Base-by-base conservation (phyloP, 1,139 yeast genomes). In the Trichomonascaceae sp. region DNA sequence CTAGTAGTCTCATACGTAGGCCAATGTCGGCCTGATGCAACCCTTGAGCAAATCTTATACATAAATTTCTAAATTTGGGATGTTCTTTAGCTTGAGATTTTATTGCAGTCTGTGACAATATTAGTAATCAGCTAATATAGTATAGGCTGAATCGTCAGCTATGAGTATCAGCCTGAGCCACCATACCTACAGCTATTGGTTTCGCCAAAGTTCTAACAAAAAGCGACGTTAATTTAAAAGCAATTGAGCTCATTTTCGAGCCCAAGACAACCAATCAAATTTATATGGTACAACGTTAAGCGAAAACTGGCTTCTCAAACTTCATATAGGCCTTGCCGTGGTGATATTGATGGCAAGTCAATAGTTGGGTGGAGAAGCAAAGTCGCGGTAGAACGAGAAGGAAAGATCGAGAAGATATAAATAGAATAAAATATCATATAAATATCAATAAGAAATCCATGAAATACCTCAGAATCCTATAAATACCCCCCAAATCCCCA, bases 1-100 rank as follows among this genome's bases (percentile, higher is more conserved):
- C 88, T 55, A 85, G 70, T 47, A 88, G 75, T 45, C 81, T 75
- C 80, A 82, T 78, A 51, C 90, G 78, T 59, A 87, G 70, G 48
- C 71, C 70, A 53, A 83, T 75, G 64, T 89, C 96, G 1, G 87
- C 75, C 49, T 75, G 74, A 65, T 89, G 96, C 49, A 88, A 69
- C 39, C 78, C 70, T 68, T 89, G 96, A 8, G 96, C 96, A 49
- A 88, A 74, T 19, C 70, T 66, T 19, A 88, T 84, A 65, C 96
- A 89, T 1, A 78, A 62, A 30, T 71, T 72, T 53, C 83, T 78
- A 68, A 89, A 87, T 7, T 71, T 58, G 13, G 84, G 86, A 65
- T 86, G 90, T 54, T 86, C 85, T 62, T 83, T 83, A 18, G 96
- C 95, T 63, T 86, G 91, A 15, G 81, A 75, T 66, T 87, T 88